Conservation (phyloP, 805 yeast species). For the Sugiyamaella chiloensis region DNA sequence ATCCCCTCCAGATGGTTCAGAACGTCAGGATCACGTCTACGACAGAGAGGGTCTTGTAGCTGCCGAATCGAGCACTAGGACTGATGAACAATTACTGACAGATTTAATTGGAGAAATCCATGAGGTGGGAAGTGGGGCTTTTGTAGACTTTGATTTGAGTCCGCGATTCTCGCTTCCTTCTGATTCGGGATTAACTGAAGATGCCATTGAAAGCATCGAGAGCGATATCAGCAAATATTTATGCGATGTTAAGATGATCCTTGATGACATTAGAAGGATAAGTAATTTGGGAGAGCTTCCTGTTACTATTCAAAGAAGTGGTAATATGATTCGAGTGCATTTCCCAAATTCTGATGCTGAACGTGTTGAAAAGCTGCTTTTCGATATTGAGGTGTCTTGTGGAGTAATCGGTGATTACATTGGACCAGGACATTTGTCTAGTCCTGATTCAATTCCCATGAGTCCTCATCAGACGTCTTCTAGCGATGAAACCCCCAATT, state of each 20-base stretch:
- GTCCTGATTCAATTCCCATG: not conserved
- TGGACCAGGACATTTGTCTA: slow-evolving; percentile 4
- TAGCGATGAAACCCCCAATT: not conserved
- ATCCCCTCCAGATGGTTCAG: not conserved
- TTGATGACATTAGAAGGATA: slow-evolving; percentile 45
- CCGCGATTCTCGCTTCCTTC: slow-evolving; percentile 42
- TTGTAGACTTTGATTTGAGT: slow-evolving; percentile 54
- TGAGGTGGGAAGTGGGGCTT: slow-evolving; percentile 27
- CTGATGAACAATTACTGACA: not conserved
- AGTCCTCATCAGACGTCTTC: no score
- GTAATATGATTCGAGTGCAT: slow-evolving; percentile 49
- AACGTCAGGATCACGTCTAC: not conserved
- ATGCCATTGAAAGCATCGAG: slow-evolving; percentile 40
- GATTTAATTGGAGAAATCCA: not conserved
- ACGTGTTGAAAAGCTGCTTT: slow-evolving; percentile 53
- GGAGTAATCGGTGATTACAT: slow-evolving; percentile 45
- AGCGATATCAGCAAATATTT: slow-evolving; percentile 32
- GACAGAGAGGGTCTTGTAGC: not conserved
- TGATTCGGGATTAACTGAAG: slow-evolving; percentile 43
- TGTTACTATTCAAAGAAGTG: slow-evolving; percentile 42
- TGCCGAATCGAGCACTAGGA: not conserved
- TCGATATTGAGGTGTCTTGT: slow-evolving; percentile 56
- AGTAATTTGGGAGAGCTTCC: slow-evolving; percentile 64
- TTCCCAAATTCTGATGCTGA: slow-evolving; percentile 68
- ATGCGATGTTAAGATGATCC: slow-evolving; percentile 38